These are phyloP conservation scores for Magnolia kwangsiensis DNA, from an alignment of 164 flowering plant genomes.

Conservation along the genomic window DNA sequence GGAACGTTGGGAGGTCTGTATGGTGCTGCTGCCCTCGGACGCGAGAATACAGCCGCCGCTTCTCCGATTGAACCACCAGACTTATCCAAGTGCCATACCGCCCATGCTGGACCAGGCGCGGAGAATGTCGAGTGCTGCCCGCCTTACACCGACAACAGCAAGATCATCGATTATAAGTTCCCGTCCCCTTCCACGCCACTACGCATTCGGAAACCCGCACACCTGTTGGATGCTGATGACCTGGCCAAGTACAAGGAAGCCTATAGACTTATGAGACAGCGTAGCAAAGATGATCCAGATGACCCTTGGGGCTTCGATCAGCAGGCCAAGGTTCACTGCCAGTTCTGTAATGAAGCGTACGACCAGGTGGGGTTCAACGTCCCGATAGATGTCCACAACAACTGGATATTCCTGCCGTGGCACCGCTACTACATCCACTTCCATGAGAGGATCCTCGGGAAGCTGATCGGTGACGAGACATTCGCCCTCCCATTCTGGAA, in stretches of 20 bases:
- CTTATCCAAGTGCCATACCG: not conserved
- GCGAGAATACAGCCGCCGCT: not conserved
- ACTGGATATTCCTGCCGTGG: conserved; percentile 7
- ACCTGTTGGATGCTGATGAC: not conserved
- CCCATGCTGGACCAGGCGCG: not conserved
- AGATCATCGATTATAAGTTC: not conserved
- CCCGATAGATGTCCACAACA: not conserved
- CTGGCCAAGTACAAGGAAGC: not conserved
- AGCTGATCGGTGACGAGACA: not conserved
- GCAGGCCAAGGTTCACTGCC: conserved; percentile 6
- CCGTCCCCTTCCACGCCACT: not conserved
- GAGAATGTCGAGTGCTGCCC: conserved; percentile 11
- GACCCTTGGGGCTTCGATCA: conserved; percentile 1
- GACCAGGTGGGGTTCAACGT: not conserved
- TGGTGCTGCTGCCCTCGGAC: conserved; percentile 4
- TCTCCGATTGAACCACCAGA: conserved; percentile 8
- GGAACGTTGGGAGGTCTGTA: conserved; percentile 5
- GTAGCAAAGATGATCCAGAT: not conserved
- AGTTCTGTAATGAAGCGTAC: conserved; percentile 1
- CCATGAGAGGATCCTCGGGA: conserved; percentile 2
- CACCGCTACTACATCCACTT: conserved; percentile 1
- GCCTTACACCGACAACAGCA: conserved; percentile 1
- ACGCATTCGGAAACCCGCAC: conserved; percentile 7
- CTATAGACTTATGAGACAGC: not conserved
- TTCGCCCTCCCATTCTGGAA: conserved; percentile 1